phyloP scores from a whole-genome alignment of 768 basidiomycete genomes.

The Suillus subaureus region DNA sequence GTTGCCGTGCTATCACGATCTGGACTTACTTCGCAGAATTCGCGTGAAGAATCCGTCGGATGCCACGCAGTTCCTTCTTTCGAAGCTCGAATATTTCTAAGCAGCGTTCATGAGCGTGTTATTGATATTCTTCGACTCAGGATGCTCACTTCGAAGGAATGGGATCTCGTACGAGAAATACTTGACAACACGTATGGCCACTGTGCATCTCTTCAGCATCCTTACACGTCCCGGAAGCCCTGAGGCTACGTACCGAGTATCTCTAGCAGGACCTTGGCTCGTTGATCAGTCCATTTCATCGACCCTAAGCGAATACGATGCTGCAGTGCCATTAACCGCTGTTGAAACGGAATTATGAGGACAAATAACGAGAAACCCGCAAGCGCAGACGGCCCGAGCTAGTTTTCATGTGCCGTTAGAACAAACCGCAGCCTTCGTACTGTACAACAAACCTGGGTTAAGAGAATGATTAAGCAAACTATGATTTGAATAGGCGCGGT shows the following conservation, averaged over 20 bases:
- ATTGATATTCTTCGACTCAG: constrained; percentile 4
- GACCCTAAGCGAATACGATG: constrained; percentile 54
- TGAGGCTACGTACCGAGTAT: constrained; percentile 47
- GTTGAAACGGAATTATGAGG: constrained; percentile 62
- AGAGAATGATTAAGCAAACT: constrained; percentile 59
- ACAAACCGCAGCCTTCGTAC: background rate
- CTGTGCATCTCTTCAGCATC: constrained; percentile 25
- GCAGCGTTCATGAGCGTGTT: background rate
- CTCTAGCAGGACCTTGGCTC: constrained; percentile 67
- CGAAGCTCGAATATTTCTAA: constrained; percentile 58
- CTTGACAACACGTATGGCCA: constrained; percentile 73
- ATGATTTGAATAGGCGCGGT: constrained; percentile 70
- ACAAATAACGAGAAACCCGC: constrained; percentile 71
- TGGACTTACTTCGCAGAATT: constrained; percentile 60
- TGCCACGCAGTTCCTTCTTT: constrained; percentile 54
- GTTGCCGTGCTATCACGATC: background rate
- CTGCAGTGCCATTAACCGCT: constrained; percentile 61
- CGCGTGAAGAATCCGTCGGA: constrained; percentile 58
- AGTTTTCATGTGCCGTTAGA: constrained; percentile 3
- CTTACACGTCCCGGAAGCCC: background rate
- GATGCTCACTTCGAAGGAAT: constrained; percentile 57
- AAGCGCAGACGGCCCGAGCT: constrained; percentile 72
- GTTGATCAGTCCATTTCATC: constrained; percentile 63
- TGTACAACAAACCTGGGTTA: constrained; percentile 47
- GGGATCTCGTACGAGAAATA: constrained; percentile 75